Evolutionary conservation across 1,284 basidiomycete species (phyloP).

Genomic region (Mrakiaceae sp.): DNA sequence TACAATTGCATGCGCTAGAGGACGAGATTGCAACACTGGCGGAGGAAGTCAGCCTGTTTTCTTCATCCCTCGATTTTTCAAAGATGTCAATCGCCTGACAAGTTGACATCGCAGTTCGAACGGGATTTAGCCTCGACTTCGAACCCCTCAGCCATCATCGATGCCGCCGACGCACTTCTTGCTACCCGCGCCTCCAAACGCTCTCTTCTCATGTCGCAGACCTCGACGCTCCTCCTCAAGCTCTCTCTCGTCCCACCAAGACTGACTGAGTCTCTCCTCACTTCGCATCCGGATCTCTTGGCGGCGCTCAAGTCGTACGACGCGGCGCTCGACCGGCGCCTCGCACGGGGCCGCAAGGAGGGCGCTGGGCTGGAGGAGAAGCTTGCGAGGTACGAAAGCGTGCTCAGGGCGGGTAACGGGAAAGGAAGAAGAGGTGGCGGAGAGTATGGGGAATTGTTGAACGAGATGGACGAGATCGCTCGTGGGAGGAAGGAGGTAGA

Average conservation of each 20-base stretch:
- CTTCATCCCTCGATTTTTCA: not conserved
- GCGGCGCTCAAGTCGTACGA: not conserved
- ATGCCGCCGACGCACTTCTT: not conserved
- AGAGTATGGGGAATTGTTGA: not conserved
- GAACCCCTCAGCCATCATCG: not conserved
- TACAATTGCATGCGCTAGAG: not conserved
- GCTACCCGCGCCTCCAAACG: not conserved
- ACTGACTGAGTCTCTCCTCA: not conserved
- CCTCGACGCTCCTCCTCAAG: slow-evolving; percentile 1
- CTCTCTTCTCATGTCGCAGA: not conserved
- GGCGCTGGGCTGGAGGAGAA: not conserved
- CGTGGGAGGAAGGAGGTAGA: not conserved
- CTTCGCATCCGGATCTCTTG: not conserved
- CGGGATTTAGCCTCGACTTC: too few relatives aligned
- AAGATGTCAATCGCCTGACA: too few relatives aligned
- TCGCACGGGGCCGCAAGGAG: not conserved
- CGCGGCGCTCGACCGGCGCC: not conserved
- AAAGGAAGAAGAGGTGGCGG: not conserved
- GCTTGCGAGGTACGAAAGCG: not conserved
- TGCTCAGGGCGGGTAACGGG: not conserved
- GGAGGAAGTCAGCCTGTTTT: not conserved
- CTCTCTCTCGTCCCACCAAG: slow-evolving; percentile 1
- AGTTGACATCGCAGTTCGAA: not conserved
- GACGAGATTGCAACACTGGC: not conserved
- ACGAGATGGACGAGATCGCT: not conserved